phyloP scores from a whole-genome alignment of 192 early-diverging fungal species.

The Chytriomyces confervae region DNA sequence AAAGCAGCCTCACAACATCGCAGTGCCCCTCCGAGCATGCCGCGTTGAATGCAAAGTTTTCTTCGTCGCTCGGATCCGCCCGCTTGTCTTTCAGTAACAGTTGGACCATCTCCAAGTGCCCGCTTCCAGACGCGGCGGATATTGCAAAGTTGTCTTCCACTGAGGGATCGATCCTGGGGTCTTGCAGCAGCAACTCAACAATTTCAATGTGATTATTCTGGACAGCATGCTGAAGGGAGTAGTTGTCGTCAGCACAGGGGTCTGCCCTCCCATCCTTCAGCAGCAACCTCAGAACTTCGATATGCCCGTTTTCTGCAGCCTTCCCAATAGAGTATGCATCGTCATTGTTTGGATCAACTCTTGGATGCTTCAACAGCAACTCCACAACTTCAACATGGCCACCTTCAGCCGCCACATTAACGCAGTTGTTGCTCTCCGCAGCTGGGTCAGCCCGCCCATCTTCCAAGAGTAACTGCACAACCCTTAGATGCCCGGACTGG shows the following conservation, averaged over 20 bases:
- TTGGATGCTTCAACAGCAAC: not conserved
- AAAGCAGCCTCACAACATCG: conserved; percentile 20
- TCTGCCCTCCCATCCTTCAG: not conserved
- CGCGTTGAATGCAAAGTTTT: not conserved
- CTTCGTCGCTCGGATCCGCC: not conserved
- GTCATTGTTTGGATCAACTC: not conserved
- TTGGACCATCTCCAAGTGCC: not conserved
- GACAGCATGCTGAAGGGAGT: not conserved
- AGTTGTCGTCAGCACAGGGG: not conserved
- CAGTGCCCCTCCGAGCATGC: conserved; percentile 16
- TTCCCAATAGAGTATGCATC: not conserved
- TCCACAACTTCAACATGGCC: conserved; percentile 15
- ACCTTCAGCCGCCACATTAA: conserved; percentile 3
- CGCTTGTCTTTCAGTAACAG: not conserved
- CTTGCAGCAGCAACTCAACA: not conserved
- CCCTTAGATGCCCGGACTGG: conserved; percentile 22
- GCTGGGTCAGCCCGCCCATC: conserved; percentile 14
- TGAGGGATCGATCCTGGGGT: not conserved
- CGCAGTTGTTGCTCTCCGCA: not conserved
- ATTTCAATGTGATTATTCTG: conserved; percentile 1
- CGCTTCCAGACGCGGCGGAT: not conserved
- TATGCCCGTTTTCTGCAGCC: not conserved
- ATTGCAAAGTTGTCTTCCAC: not conserved
- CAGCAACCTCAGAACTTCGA: conserved; percentile 5
- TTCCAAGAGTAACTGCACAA: conserved; percentile 12